Base-by-base conservation (phyloP, 2,329 filamentous ascomycete species). In the Pleurostoma richardsiae region DNA sequence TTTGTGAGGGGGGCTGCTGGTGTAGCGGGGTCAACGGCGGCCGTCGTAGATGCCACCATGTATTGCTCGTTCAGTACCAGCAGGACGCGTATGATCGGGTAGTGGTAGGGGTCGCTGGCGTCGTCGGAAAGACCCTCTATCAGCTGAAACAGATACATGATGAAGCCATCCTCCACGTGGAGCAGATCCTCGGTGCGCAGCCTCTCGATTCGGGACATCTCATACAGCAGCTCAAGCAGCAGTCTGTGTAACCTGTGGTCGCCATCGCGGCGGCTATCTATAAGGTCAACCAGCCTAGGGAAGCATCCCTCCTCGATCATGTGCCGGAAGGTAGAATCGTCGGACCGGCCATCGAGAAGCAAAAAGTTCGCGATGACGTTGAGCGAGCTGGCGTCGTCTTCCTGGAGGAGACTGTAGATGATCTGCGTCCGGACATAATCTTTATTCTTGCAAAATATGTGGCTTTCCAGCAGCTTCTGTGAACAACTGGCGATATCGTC, bases 1-100 rank as follows among this genome's bases (percentile, higher is more conserved):
- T 99, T 99, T 4, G 94, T 97, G 47, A 95, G 68, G 4, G 80
- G 78, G 28, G 72, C 67, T 7, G 71, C 53, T 10, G 65, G 63
- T 28, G 63, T 65, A 39, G 59, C 60, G 11, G 71, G 61, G 36
- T 73, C 68, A 31, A 63, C 61, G 26, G 68, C 68, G 4, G 72
- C 65, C 30, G 74, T 79, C 49, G 77, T 87, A 56, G 73, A 80
- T 26, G 82, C 76, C 46, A 97, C 84, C 88, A 99, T 95, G 67
- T 96, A 99, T 67, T 99, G 94, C 66, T 99, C 94, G 67, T 99
- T 99, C 54, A 99, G 71, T 29, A 97, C 91, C 57, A 99, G 80
- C 69, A 99, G 66, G 43, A 97, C 91, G 53, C 91, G 82, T 60
- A 99, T 96, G 41, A 96, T 86, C 5, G 90, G 87, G 63, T 96